Base-by-base conservation (phyloP, 164 flowering plant species). In the Warburgia ugandensis region DNA sequence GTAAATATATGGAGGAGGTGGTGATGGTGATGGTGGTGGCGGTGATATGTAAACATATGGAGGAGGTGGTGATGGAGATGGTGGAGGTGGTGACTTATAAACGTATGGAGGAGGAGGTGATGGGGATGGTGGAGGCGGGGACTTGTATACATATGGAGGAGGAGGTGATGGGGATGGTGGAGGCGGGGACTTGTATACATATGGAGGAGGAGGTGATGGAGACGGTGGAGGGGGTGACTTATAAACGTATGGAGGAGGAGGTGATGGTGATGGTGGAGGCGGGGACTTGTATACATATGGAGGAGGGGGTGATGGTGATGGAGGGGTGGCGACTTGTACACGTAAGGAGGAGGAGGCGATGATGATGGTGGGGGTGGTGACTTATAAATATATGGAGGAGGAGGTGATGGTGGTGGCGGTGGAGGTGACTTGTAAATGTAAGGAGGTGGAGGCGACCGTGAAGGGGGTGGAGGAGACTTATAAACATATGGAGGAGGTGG, bases 111-210 rank as follows among this genome's bases (percentile, higher is more conserved):
- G 38, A 35, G 38, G 38, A 10, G 38, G 38, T 10, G 38, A 35
- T 35, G 38, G 38, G n/a, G 38, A 35, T 35, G 38, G 38, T 35
- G 38, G 38, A 2, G 38, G 38, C 1, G 38, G 38, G 1, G 38
- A 35, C n/a, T 35, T 35, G n/a, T 35, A 35, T 12, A 35, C 38
- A 35, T 35, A 35, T 35, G 38, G 38, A 2, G 38, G 38, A 35
- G 38, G 38, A 35, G 38, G 38, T 12, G 38, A 35, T 35, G 38
- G 38, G 1, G 38, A 35, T 35, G 38, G 38, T 35, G 38, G 38
- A 2, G 38, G 38, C 11, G 38, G 38, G 5, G 38, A 35, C 38
- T 2, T 35, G 38, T 35, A 35, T 2, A 35, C 38, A 35, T 35
- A 35, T 10, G 38, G 38, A n/a, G n/a, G 38, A 16, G 38, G 38